phyloP scores from a whole-genome alignment of 306 rosid genomes.

The Trichosanthes truncata region DNA sequence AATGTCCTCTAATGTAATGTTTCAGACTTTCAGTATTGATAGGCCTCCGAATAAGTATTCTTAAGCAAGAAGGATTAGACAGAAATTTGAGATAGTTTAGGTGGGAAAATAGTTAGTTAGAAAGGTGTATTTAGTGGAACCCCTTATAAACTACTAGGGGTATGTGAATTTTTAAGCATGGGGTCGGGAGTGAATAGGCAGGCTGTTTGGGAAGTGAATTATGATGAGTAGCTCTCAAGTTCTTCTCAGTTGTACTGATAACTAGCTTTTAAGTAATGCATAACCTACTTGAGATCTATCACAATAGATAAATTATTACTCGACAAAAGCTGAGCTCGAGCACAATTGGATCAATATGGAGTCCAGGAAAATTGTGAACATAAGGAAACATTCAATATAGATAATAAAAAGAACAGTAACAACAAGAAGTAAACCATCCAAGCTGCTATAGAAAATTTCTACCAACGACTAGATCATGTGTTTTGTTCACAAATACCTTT shows the following conservation, averaged over 20 bases:
- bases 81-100: not conserved
- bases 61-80: not conserved
- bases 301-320: not conserved
- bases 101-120: not conserved
- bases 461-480: not conserved
- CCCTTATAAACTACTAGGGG: too few species aligned
- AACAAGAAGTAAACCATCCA: not conserved
- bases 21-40: not conserved
- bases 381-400: not conserved
- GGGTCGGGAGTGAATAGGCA: not conserved
- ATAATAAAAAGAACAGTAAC: not conserved
- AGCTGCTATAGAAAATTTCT: not conserved
- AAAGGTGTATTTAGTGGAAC: too few species aligned
- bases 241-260: not conserved
- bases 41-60: not conserved
- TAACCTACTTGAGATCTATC: not conserved
- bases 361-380: not conserved
- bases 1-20: not conserved
- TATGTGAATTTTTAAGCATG: not conserved
- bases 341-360: not conserved
- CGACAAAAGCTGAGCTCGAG: not conserved
- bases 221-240: not conserved
- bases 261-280: not conserved
- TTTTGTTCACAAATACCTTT: constrained; percentile 46
- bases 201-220: not conserved